Evolutionary conservation across 768 basidiomycete genomes (phyloP).

Genomic region (Russula griseocarnosa): DNA sequence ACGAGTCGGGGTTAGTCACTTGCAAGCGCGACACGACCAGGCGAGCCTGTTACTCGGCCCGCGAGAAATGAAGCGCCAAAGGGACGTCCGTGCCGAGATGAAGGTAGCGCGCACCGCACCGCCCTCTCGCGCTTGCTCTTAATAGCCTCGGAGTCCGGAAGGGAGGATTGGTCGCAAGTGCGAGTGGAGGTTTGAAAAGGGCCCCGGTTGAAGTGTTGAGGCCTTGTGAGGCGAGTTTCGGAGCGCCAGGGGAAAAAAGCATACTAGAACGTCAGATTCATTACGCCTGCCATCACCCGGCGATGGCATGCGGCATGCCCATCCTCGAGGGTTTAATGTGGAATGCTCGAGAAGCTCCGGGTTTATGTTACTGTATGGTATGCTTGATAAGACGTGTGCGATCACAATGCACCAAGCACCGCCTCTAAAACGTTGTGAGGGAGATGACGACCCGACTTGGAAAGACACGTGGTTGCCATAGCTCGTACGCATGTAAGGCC

Average conservation of each 20-base stretch:
- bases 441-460: background rate
- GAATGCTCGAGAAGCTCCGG: background rate
- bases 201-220: background rate
- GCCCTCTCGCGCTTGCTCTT: background rate
- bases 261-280: background rate
- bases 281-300: background rate
- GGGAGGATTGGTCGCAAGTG: background rate
- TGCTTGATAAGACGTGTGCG: background rate
- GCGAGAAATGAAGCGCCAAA: background rate
- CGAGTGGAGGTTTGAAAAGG: background rate
- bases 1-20: background rate
- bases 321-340: constrained; percentile 15
- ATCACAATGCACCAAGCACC: background rate
- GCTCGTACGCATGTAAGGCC: constrained; percentile 1
- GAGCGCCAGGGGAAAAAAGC: background rate
- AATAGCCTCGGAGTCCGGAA: background rate
- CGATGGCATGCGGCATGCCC: too few species aligned
- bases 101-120: background rate
- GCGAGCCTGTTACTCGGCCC: background rate
- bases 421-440: background rate
- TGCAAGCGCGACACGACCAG: background rate
- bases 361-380: background rate
- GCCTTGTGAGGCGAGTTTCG: background rate
- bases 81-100: background rate
- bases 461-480: constrained; percentile 7